Evolutionary conservation across 345 rosid species (phyloP), one percentile per base, ranked within the genome.

Genomic region (Salix arbutifolia): DNA sequence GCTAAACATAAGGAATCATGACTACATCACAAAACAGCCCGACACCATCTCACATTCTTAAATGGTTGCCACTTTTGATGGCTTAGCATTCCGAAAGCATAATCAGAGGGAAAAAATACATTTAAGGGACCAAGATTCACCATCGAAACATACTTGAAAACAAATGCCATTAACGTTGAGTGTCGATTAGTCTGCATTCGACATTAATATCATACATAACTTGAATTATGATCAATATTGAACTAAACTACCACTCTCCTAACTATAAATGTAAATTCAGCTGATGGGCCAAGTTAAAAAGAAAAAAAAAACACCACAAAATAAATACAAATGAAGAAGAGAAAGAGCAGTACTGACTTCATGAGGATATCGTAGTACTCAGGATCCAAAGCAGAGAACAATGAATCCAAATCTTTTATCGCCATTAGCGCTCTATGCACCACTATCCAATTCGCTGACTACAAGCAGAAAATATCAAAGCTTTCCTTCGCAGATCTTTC

Each of bases 391-490:
- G 92, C 85, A 72, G 87, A 84, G 60, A 95, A 87, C 90, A 95
- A 88, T 50, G 90, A 92, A 4, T 91, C 98, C 33, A 93, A 85
- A 84, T 93, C 97, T 79, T 87, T 93, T n/a, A 93, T 91, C 23
- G 97, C 96, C 97, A 95, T 93, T 28, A 95, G 33, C 10, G 94
- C 94, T 85, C 97, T 85, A 81, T 93, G 97, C 71, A 95, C 97
- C 73, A 84, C 92, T 68, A 90, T 91, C 97, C 97, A 93, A 81
- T 88, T 93, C 31, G 96, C 96, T 6, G 97, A 90, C 97, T 93
- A 86, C 85, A 82, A 44, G 68, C 40, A 33, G 12, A 52, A 56
- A 64, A 44, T 62, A 37, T 19, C 21, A 53, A 53, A 67, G 62
- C 38, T 46, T 56, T 7, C 28, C 46, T 13, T 18, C 10, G 10